Base-by-base conservation (phyloP, 768 basidiomycete species). In the Lactarius evosmus region DNA sequence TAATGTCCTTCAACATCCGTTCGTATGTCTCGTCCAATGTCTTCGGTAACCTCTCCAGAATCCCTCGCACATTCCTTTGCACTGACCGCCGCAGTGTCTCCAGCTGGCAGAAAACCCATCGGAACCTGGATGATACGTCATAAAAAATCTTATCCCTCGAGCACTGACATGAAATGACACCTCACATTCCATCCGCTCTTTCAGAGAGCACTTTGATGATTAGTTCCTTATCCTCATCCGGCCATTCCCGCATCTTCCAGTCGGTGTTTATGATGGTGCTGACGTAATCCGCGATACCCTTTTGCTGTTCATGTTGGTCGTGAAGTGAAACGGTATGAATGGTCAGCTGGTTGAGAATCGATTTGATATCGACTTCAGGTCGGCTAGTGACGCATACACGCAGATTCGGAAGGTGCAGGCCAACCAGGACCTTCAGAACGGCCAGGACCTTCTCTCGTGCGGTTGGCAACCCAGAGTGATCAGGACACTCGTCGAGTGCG, bases 11-110 rank as follows among this genome's bases (percentile, higher is more conserved):
- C 11, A 59, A 25, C 3, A 50, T 27, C 1, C 49, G 46, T 25
- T 34, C 58, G n/a, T 50, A 50, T n/a, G 58, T 50, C 58, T 50
- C 58, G 32, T 59, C 46, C 9, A 50, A 32, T 1, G 58, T 59
- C 33, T 22, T n/a, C 32, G 58, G 58, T 8, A 59, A n/a, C 34
- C 22, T 22, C 7, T 50, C 33, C 2, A 59, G 58, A 36, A 50
- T 27, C 14, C 22, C 33, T 22, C 58, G 46, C 33, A 59, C 1
- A 12, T 33, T 50, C 22, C 25, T n/a, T 25, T 44, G 32, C 32
- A 27, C 29, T 3, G 44, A 59, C 14, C 33, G 44, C 8, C 46
- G 49, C n/a, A 59, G 32, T 3, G 46, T 49, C 33, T 59, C 46
- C 19, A 59, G 32, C 22, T 59, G 58, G n/a, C 46, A 59, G 4